phyloP scores from a whole-genome alignment of 2,329 filamentous ascomycete genomes.

The Xylariomycetidae sp. region DNA sequence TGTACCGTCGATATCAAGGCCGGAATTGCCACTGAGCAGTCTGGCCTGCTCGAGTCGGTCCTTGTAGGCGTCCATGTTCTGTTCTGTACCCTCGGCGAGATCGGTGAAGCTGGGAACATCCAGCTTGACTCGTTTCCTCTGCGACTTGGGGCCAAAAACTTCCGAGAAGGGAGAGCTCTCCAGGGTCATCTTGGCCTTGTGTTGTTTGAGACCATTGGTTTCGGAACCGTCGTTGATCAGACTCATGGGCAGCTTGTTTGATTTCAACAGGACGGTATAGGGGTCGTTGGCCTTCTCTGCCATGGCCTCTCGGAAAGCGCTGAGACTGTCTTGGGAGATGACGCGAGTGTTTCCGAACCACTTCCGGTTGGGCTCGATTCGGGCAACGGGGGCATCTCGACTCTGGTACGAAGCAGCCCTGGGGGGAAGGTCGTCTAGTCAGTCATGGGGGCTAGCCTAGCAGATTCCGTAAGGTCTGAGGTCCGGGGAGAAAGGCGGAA shows the following conservation, averaged over 20 bases:
- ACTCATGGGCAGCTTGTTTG: conserved; percentile 95
- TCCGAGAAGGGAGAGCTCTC: conserved; percentile 81
- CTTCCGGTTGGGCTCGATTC: conserved; percentile 92
- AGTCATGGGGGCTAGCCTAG: too few relatives aligned
- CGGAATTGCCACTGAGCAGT: conserved; percentile 67
- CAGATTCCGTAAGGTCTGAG: too few relatives aligned
- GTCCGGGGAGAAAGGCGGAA: too few relatives aligned
- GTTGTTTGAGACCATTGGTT: conserved; percentile 82
- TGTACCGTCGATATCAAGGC: conserved; percentile 44
- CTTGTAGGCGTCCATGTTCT: conserved; percentile 76
- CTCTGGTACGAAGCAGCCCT: conserved; percentile 36
- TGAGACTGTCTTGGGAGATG: conserved; percentile 84
- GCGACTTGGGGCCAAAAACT: conserved; percentile 89
- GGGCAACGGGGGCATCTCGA: conserved; percentile 77
- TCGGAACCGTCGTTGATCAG: conserved; percentile 77
- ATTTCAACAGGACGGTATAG: conserved; percentile 91
- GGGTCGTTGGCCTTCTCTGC: conserved; percentile 86
- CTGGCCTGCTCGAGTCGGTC: conserved; percentile 76
- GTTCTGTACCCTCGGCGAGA: conserved; percentile 72
- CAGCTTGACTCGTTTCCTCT: conserved; percentile 88
- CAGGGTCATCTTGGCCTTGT: conserved; percentile 89
- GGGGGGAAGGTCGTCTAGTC: too few relatives aligned
- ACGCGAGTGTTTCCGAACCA: conserved; percentile 95
- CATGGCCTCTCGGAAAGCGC: conserved; percentile 85
- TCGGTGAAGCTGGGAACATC: conserved; percentile 77